Evolutionary conservation across 768 basidiomycete genomes (phyloP).

Genomic region (Termitomyces sp.): DNA sequence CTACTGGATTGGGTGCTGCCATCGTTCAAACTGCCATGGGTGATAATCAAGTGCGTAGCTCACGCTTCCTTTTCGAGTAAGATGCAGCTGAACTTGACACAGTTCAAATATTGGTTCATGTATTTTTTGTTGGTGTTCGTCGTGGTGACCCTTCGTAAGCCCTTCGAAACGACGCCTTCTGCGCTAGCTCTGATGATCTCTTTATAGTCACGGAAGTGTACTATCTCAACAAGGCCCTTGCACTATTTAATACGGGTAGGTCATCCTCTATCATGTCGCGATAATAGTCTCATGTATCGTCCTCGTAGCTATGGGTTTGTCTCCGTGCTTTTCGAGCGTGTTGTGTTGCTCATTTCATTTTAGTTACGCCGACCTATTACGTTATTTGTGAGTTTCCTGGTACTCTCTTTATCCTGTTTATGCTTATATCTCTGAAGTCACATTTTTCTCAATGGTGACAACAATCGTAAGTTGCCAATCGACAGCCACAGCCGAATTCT

Average conservation of each 20-base stretch:
- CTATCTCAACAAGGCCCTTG: constrained; percentile 94
- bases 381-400: constrained; percentile 61
- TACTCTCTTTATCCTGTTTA: neutral
- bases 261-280: constrained; percentile 10
- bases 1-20: constrained; percentile 88
- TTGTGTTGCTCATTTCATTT: constrained; percentile 20
- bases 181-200: constrained; percentile 9
- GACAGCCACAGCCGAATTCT: neutral
- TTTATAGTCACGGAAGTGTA: constrained; percentile 82
- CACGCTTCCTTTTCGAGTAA: neutral
- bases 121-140: constrained; percentile 88
- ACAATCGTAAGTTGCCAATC: constrained; percentile 58
- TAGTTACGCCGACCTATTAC: constrained; percentile 87
- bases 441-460: constrained; percentile 82
- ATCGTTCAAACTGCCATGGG: constrained; percentile 80
- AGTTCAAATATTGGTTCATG: constrained; percentile 93
- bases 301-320: constrained; percentile 20
- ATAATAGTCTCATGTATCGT: constrained; percentile 59
- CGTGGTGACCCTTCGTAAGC: constrained; percentile 73
- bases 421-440: constrained; percentile 44
- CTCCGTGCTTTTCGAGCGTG: neutral
- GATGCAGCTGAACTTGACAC: constrained; percentile 6
- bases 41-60: constrained; percentile 65
- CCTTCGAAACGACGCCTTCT: constrained; percentile 1
- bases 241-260: constrained; percentile 88